Evolutionary conservation across 129 eudicot species (phyloP).

Genomic region (Tanacetum coccineum): DNA sequence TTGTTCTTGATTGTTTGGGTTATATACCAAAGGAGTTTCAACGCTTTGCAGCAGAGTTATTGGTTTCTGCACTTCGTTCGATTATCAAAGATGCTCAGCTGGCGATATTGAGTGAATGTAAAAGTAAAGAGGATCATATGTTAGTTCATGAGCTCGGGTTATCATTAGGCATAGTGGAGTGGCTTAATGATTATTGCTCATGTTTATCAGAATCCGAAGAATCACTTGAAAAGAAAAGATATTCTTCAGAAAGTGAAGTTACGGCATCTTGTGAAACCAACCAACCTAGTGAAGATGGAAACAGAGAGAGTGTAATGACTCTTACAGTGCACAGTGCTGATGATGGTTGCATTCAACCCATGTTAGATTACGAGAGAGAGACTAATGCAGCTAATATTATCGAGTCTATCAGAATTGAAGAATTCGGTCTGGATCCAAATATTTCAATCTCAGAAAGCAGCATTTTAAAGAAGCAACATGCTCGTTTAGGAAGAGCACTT

Average conservation of each 20-base stretch:
- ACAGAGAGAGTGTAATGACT: constrained; percentile 14
- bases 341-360: constrained; percentile 16
- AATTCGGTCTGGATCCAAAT: constrained; percentile 74
- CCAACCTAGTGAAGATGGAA: constrained; percentile 22
- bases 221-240: constrained; percentile 24
- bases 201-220: constrained; percentile 22
- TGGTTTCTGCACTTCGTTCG: constrained; percentile 57
- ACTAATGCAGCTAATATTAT: constrained; percentile 43
- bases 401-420: constrained; percentile 76
- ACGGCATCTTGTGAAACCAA: constrained; percentile 18
- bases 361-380: constrained; percentile 27
- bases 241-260: background rate
- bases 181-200: constrained; percentile 56
- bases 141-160: constrained; percentile 81
- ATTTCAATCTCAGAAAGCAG: constrained; percentile 44
- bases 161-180: constrained; percentile 69
- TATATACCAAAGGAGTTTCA: constrained; percentile 65
- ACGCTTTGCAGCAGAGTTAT: constrained; percentile 63
- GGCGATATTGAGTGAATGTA: constrained; percentile 60
- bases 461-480: constrained; percentile 85
- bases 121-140: constrained; percentile 46
- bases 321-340: constrained; percentile 20
- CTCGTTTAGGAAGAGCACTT: constrained; percentile 97
- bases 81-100: constrained; percentile 48
- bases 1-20: constrained; percentile 63